These are phyloP conservation scores for Globisporangium nagaii DNA, from an alignment of 352 stramenopile species.

Conservation along the genomic window DNA sequence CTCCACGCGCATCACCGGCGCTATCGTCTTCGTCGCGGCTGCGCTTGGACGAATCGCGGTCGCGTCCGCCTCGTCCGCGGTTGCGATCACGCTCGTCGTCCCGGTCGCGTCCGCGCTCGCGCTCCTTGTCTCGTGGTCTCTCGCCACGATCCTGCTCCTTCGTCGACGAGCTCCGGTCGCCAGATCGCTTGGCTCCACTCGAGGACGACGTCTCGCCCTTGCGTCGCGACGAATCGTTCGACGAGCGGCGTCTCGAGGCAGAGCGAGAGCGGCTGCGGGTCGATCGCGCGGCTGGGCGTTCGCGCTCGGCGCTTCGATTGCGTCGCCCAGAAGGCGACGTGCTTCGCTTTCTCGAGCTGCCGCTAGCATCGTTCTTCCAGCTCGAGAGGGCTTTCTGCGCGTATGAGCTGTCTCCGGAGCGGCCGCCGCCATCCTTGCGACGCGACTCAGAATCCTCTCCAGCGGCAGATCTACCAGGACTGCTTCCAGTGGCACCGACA, in stretches of 20 bases:
- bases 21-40: constrained; percentile 17
- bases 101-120: constrained; percentile 16
- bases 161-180: constrained; percentile 6
- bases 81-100: constrained; percentile 25
- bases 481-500: neutral
- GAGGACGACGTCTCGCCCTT: constrained; percentile 16
- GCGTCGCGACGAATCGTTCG: constrained; percentile 22
- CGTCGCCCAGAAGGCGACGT: neutral
- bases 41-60: constrained; percentile 26
- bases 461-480: neutral
- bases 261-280: constrained; percentile 25
- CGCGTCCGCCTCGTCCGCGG: constrained; percentile 17
- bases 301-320: constrained; percentile 12
- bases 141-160: constrained; percentile 9
- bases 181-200: constrained; percentile 10
- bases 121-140: constrained; percentile 16
- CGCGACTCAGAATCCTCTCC: neutral
- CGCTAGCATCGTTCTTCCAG: constrained; percentile 1
- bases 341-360: constrained; percentile 5
- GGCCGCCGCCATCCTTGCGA: neutral
- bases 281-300: constrained; percentile 3
- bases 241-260: constrained; percentile 32
- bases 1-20: constrained; percentile 7
- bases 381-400: constrained; percentile 1
- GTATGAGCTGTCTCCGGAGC: neutral